Percentiles rank a stretch among this genome's conserved stretches.
Evolutionary conservation across 2,329 filamentous ascomycete genomes (phyloP).

Genomic region (Lasiodiplodia sp.): DNA sequence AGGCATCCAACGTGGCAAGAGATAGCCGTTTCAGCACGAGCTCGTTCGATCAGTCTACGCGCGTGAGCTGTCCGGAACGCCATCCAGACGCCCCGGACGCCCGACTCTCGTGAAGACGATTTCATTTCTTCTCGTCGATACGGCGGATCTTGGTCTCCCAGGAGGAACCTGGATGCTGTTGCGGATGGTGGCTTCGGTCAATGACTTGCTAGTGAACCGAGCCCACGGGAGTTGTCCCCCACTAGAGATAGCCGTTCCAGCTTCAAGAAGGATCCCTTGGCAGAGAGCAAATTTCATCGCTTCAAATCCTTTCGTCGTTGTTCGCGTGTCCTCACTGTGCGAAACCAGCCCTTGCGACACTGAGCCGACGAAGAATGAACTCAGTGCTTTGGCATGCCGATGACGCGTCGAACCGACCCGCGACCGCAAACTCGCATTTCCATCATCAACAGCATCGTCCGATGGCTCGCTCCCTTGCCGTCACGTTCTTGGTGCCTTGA

Average conservation of each 20-base stretch:
- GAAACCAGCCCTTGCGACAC: not conserved
- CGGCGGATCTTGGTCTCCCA: not conserved
- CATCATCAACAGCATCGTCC: not conserved
- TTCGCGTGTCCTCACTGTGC: not conserved
- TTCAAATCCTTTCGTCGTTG: not conserved
- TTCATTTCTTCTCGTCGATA: not conserved
- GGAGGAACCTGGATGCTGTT: not conserved
- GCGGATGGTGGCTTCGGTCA: slow-evolving; percentile 24
- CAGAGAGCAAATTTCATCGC: slow-evolving; percentile 20
- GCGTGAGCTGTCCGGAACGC: slow-evolving; percentile 5
- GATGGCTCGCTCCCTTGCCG: not conserved
- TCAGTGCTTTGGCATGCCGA: not conserved
- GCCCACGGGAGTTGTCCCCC: slow-evolving; percentile 22
- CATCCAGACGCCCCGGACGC: not conserved
- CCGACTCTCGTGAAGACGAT: not conserved
- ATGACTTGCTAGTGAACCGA: slow-evolving; percentile 28
- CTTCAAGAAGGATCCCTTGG: slow-evolving; percentile 8
- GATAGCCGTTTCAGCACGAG: slow-evolving; percentile 18
- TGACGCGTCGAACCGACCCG: slow-evolving; percentile 8
- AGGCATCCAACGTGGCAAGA: slow-evolving; percentile 24
- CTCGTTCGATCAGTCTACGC: slow-evolving; percentile 11
- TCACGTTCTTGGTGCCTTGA: not conserved
- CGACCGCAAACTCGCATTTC: not conserved
- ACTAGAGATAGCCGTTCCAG: slow-evolving; percentile 24
- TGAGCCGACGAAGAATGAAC: not conserved